Conservation (phyloP, 1,284 basidiomycete genomes). For the Apiotrichum porosum region DNA sequence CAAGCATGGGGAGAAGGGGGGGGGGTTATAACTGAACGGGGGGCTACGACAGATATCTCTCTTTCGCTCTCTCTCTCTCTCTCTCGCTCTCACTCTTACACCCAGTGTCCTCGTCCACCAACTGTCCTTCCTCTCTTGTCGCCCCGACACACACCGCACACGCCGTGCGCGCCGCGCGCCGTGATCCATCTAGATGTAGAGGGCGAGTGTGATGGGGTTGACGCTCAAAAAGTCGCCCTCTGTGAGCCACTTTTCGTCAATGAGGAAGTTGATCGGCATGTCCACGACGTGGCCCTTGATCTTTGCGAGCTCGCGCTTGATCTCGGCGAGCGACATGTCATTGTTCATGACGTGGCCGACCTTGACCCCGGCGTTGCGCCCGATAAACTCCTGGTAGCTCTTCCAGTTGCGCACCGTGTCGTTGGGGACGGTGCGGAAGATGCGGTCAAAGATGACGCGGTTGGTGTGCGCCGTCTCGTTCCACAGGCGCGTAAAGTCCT, state of each 20-base stretch:
- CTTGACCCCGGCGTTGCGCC: conserved; percentile 46
- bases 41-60: no score
- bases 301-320: conserved; percentile 67
- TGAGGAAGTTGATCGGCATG: conserved; percentile 48
- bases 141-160: no score
- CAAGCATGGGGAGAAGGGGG: no score
- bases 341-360: conserved; percentile 71
- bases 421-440: conserved; percentile 58
- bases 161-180: no score
- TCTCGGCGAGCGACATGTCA: conserved; percentile 58
- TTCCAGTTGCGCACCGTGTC: conserved; percentile 72
- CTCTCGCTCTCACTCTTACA: no score
- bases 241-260: conserved; percentile 33
- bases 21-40: no score
- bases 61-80: no score
- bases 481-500: conserved; percentile 61
- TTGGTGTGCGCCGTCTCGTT: conserved; percentile 69
- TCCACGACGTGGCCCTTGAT: conserved; percentile 55
- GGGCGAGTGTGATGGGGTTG: conserved; percentile 38
- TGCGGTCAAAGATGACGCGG: conserved; percentile 61
- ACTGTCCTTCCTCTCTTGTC: no score
- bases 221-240: conserved; percentile 39
- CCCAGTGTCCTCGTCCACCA: no score
- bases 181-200: conserved; percentile 45
- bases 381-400: conserved; percentile 63